These are phyloP conservation scores for Thraustochytrium sp. DNA, from an alignment of 352 stramenopile species.

Conservation along the genomic window DNA sequence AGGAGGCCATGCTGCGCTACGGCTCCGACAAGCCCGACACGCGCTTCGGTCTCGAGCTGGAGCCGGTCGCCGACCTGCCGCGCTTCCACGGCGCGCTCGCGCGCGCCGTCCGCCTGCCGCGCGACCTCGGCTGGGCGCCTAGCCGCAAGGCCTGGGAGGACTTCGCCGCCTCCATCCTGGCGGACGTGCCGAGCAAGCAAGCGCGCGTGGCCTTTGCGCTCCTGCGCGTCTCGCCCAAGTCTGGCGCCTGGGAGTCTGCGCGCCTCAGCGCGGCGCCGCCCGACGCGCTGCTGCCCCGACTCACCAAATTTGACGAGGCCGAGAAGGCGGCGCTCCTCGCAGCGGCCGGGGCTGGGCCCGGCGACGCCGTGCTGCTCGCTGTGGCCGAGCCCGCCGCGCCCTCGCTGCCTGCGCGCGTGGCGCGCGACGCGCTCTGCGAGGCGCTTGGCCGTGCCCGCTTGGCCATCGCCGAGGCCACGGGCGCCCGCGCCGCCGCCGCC, in stretches of 20 bases:
- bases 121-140: not conserved
- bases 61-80: not conserved
- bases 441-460: not conserved
- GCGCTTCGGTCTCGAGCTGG: constrained; percentile 58
- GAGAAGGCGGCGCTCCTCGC: not conserved
- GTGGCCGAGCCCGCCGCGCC: not conserved
- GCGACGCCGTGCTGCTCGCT: not conserved
- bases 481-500: not conserved
- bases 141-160: constrained; percentile 11
- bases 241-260: not conserved
- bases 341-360: not conserved
- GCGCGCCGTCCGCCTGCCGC: not conserved
- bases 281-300: not conserved
- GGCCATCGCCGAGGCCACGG: not conserved
- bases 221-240: not conserved
- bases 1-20: constrained; percentile 68
- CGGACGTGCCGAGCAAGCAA: not conserved
- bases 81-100: not conserved
- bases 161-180: not conserved
- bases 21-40: constrained; percentile 76
- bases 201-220: not conserved
- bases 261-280: not conserved
- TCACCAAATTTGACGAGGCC: not conserved
- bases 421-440: constrained; percentile 1
- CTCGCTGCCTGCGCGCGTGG: not conserved